These are phyloP conservation scores for Blastosporella zonata DNA, from an alignment of 1,284 basidiomycete species.

Conservation along the genomic window DNA sequence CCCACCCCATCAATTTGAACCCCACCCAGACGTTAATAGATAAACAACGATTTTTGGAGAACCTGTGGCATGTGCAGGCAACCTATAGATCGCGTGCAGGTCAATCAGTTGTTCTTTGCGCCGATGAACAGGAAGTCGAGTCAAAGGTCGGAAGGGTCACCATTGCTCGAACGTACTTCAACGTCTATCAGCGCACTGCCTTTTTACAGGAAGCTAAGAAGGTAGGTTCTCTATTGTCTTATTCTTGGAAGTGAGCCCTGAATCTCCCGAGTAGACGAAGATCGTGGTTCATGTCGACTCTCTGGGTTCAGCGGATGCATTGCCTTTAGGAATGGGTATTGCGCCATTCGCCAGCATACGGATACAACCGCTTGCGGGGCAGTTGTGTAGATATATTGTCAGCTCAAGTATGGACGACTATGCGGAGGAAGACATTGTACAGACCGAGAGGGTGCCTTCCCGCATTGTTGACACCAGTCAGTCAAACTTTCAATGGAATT, in stretches of 20 bases:
- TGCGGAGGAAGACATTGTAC: conserved; percentile 79
- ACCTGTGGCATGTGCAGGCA: conserved; percentile 83
- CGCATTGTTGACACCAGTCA: conserved; percentile 79
- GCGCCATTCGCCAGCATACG: conserved; percentile 74
- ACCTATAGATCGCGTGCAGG: conserved; percentile 66
- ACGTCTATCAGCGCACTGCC: conserved; percentile 76
- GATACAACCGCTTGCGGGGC: conserved; percentile 79
- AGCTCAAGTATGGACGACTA: conserved; percentile 72
- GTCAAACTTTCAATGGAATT: conserved; percentile 24
- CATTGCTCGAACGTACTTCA: conserved; percentile 78
- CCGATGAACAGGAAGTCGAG: conserved; percentile 75
- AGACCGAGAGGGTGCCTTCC: conserved; percentile 66
- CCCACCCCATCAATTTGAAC: conserved; percentile 60
- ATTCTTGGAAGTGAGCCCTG: conserved; percentile 3
- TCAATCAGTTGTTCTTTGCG: conserved; percentile 63
- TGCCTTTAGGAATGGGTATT: conserved; percentile 66
- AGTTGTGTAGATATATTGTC: conserved; percentile 74
- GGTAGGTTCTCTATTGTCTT: conserved; percentile 39
- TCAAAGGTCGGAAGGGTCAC: conserved; percentile 56
- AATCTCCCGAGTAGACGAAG: conserved; percentile 61
- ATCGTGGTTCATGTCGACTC: conserved; percentile 82
- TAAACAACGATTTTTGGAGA: conserved; percentile 83
- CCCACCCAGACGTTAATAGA: conserved; percentile 59
- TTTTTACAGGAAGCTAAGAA: conserved; percentile 76
- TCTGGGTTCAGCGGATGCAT: conserved; percentile 65